A percentile compares a stretch with the other conserved stretches of the same genome.
Evolutionary conservation across 2,329 filamentous ascomycete genomes (phyloP).

Genomic region (Raffaelea arxii): DNA sequence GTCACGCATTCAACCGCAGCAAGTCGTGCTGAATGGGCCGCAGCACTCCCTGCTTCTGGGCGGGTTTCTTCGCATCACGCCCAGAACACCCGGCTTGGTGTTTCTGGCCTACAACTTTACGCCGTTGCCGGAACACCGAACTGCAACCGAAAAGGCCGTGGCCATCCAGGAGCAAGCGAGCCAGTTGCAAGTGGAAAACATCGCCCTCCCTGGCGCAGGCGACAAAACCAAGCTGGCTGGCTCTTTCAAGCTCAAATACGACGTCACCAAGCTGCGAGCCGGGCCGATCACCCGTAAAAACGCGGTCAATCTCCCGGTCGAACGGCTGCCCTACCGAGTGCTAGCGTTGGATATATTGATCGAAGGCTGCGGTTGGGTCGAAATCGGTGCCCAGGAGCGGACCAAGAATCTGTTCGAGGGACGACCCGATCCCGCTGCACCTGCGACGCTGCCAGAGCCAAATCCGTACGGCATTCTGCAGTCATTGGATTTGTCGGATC

Average conservation of each 20-base stretch:
- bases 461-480: conserved; percentile 13
- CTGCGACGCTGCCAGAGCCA: neutral
- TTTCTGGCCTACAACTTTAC: conserved; percentile 84
- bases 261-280: conserved; percentile 72
- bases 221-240: conserved; percentile 60
- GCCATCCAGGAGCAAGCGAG: conserved; percentile 58
- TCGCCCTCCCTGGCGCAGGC: conserved; percentile 49
- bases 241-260: conserved; percentile 62
- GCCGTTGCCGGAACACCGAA: conserved; percentile 66
- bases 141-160: conserved; percentile 69
- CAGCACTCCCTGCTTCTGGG: conserved; percentile 76
- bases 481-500: conserved; percentile 20
- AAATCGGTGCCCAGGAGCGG: conserved; percentile 74
- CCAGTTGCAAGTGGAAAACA: conserved; percentile 50
- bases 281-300: conserved; percentile 59
- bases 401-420: conserved; percentile 33
- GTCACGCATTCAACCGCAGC: conserved; percentile 61
- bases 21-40: conserved; percentile 56
- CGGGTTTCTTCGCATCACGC: conserved; percentile 71
- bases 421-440: neutral
- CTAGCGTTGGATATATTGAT: conserved; percentile 77
- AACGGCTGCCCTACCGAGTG: conserved; percentile 68
- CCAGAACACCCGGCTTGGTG: conserved; percentile 51
- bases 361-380: conserved; percentile 89
- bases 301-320: conserved; percentile 53